phyloP scores from a whole-genome alignment of 176 grass and related monocot species.

The Oropetium thomaeum region DNA sequence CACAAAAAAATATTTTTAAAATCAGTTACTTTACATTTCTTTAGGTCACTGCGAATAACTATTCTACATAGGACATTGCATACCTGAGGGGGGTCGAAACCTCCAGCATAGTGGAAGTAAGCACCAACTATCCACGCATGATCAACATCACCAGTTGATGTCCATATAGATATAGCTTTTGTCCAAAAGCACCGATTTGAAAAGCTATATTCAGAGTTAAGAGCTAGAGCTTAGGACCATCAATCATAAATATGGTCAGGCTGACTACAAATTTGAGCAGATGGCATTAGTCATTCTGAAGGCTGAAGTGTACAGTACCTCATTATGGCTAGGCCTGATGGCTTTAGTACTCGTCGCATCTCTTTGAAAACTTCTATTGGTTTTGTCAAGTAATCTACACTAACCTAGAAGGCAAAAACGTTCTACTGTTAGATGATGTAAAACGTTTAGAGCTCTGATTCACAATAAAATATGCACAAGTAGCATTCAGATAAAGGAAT shows the following conservation, averaged over 20 bases:
- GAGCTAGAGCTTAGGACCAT: neutral
- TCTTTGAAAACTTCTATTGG: constrained; percentile 95
- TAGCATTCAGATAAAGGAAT: neutral
- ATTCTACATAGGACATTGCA: neutral
- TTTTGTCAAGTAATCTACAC: constrained; percentile 91
- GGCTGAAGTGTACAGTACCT: constrained; percentile 44
- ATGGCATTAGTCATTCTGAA: neutral
- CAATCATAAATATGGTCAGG: neutral
- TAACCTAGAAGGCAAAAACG: constrained; percentile 57
- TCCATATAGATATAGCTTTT: constrained; percentile 98
- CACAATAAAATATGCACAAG: neutral
- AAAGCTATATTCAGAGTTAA: constrained; percentile 48
- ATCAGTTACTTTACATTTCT: neutral
- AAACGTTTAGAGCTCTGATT: neutral
- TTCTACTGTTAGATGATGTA: neutral
- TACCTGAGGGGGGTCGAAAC: constrained; percentile 84
- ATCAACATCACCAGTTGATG: constrained; percentile 88
- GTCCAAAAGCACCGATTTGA: constrained; percentile 96
- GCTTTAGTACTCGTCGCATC: constrained; percentile 88
- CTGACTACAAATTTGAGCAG: neutral
- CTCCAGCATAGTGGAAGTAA: constrained; percentile 87
- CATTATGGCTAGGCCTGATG: constrained; percentile 84
- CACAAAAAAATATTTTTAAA: neutral
- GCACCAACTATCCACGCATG: constrained; percentile 94
- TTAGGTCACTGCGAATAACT: neutral